phyloP scores from a whole-genome alignment of 257 asterid species.

The Nicotiana noctiflora region DNA sequence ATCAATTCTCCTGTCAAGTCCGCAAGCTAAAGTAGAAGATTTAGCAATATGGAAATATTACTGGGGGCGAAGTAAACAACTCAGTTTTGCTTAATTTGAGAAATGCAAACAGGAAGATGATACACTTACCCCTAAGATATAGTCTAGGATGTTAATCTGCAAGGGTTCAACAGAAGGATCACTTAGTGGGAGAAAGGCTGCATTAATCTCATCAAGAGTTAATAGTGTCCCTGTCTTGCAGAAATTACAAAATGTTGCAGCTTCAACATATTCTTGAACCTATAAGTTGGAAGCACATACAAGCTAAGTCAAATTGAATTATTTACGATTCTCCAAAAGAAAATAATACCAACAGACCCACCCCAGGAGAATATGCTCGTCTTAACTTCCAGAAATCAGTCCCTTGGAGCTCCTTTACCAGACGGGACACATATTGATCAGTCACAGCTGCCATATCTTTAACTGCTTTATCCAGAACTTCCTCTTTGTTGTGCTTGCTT shows the following conservation, averaged over 20 bases:
- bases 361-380: constrained; percentile 98
- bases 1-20: constrained; percentile 96
- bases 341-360: constrained; percentile 14
- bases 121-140: constrained; percentile 73
- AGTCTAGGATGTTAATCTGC: constrained; percentile 78
- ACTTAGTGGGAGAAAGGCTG: constrained; percentile 46
- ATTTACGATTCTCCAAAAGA: constrained; percentile 3
- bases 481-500: constrained; percentile 66
- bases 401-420: constrained; percentile 79
- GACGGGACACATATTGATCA: constrained; percentile 56
- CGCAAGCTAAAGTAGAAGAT: constrained; percentile 56
- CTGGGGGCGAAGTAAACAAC: background rate
- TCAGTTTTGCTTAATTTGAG: background rate
- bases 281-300: constrained; percentile 21
- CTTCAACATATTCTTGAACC: constrained; percentile 98
- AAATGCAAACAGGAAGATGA: constrained; percentile 7
- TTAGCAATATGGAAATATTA: background rate
- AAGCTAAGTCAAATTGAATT: constrained; percentile 10
- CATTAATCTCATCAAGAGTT: constrained; percentile 74
- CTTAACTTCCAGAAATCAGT: constrained; percentile 93
- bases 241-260: constrained; percentile 76
- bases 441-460: constrained; percentile 70
- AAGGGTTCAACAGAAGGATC: constrained; percentile 81
- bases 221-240: constrained; percentile 76
- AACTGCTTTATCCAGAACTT: constrained; percentile 70